A percentile compares a stretch with the other conserved stretches of the same genome.
Evolutionary conservation across 2,329 filamentous ascomycete species (phyloP).

Genomic region (Colletotrichum simmondsii): DNA sequence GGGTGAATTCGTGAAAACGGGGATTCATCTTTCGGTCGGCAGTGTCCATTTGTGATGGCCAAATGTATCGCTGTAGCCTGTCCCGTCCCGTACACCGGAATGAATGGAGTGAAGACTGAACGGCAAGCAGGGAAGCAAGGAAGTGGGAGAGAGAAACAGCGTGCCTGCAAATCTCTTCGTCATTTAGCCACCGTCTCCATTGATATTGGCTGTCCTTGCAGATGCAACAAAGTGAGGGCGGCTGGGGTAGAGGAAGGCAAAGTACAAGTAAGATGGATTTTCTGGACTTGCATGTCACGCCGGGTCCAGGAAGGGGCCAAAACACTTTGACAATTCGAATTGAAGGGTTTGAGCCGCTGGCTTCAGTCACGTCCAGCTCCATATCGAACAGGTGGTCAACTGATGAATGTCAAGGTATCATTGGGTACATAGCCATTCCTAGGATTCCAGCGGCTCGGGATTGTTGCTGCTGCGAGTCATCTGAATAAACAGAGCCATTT

Average conservation of each 20-base stretch:
- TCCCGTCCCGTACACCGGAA: not conserved
- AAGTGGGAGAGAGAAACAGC: not conserved
- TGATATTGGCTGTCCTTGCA: constrained; percentile 10
- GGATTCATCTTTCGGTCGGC: not conserved
- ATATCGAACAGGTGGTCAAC: not conserved
- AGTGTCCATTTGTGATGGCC: not conserved
- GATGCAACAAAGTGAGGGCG: constrained; percentile 2
- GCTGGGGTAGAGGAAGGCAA: not conserved
- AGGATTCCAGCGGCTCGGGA: not conserved
- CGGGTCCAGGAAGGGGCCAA: constrained; percentile 7
- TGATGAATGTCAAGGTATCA: too few relatives aligned
- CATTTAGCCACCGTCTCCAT: constrained; percentile 5
- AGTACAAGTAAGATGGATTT: not conserved
- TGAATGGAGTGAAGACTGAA: not conserved
- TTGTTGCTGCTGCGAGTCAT: constrained; percentile 26
- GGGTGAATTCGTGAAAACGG: constrained; percentile 1
- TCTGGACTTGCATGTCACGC: constrained; percentile 13
- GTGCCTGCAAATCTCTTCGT: constrained; percentile 10
- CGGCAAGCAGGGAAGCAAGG: constrained; percentile 6
- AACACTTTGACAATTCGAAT: not conserved
- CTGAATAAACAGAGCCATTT: not conserved
- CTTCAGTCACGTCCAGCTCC: not conserved
- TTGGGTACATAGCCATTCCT: not conserved
- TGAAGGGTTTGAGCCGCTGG: too few relatives aligned
- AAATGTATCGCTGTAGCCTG: not conserved